Base-by-base conservation (phyloP, 768 basidiomycete genomes). In the Hemileccinum rubropunctum region DNA sequence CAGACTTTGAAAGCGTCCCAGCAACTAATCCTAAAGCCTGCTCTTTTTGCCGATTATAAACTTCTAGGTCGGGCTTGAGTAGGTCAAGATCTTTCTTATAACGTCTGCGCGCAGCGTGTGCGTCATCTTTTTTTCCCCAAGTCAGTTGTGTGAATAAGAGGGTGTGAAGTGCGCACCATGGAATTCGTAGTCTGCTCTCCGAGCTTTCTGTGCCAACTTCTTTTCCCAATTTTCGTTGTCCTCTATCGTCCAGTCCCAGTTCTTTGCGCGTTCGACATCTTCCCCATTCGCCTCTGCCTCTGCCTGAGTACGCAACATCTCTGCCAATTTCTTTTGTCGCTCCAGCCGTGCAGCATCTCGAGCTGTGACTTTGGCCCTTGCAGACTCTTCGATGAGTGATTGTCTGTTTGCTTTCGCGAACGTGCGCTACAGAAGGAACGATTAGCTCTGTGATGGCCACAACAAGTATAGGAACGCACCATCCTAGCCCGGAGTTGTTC, bases 261-360 rank as follows among this genome's bases (percentile, higher is more conserved):
- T 77, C 53, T 98, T 98, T 92, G 50, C 97, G 83, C 23, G 89
- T 89, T 75, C 89, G 94, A 91, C 74, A 64, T 98, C 95, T 66
- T 93, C 91, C n/a, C 94, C 95, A 0, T 80, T 76, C 45, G 92
- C 94, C 67, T 91, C 88, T 2, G 93, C 93, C 54, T 95, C 90
- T 3, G 87, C 84, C 69, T 94, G 93, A 50, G 81, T 70, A 17
- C 93, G 81, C 58, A 98, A 69, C 15, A 75, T 82, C 71, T 98
- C 95, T 1, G 93, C 94, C 17, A 97, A 78, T 69, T 89, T 92
- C 48, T 89, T 84, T 64, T 97, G 91, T 60, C 86, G 83, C 56
- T 98, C 95, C 26, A 95, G 73, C 35, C 93, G 82, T 18, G 87
- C 86, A 0, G 84, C 71, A 53, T 98, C 95, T 20, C 90, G 82